Evolutionary conservation across 257 asterid genomes (phyloP), one percentile per base, ranked within the genome.

Genomic region (Solanum chilense): DNA sequence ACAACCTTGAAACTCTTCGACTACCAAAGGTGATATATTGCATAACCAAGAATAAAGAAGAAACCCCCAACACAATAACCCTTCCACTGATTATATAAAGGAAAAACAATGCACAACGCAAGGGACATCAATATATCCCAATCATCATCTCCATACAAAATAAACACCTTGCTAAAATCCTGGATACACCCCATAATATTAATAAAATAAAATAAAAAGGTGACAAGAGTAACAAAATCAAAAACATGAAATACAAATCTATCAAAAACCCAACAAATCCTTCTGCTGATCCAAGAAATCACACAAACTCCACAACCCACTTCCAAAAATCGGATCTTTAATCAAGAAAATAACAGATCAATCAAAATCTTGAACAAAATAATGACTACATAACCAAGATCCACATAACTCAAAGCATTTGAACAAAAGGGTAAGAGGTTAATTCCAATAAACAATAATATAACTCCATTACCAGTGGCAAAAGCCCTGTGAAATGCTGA

Each of bases 401-500:
- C 82, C 73, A 89, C 15, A 75, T 27, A 76, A 58, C 70, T 7
- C 83, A 31, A 88, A 73, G 21, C 82, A 16, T 1, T 14, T 35
- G 71, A 71, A 84, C 14, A 49, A 49, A 87, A 47, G 0, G 23
- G 7, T 80, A 56, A 27, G 58, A 2, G 41, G 64, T 41, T 45
- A 47, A 45, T 44, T 29, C 25, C 35, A 80, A 69, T n/a, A 47
- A 29, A 47, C 16, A 80, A 10, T 20, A 49, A 9, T 1, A 49
- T 10, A 11, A 45, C 25, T 27, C 25, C n/a, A 86, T 80, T 89
- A 95, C 98, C 98, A 83, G 98, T 94, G 84, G 98, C 98, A 83
- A 95, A 95, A 84, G 95, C 98, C 90, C 98, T 91, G 91, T 87
- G 88, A 83, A 91, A 94, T 85, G 88, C 90, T 49, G 97, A 94